phyloP scores from a whole-genome alignment of 2,329 filamentous ascomycete genomes.

The Epichloe typhina region DNA sequence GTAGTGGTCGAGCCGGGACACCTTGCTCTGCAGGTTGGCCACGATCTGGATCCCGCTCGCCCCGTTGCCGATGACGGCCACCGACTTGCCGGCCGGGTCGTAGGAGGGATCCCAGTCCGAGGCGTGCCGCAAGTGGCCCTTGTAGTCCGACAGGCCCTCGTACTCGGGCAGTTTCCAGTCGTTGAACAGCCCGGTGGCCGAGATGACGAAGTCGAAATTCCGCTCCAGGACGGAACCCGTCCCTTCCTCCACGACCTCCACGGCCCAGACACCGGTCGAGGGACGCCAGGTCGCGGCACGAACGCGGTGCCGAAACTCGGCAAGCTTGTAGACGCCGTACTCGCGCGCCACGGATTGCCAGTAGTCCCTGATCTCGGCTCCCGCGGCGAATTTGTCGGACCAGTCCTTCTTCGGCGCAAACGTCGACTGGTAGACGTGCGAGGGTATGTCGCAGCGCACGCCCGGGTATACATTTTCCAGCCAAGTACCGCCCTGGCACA shows the following conservation, averaged over 20 bases:
- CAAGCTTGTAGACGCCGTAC: conserved; percentile 47
- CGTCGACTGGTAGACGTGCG: conserved; percentile 56
- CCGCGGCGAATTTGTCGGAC: conserved; percentile 54
- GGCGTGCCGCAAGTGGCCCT: conserved; percentile 44
- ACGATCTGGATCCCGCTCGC: conserved; percentile 46
- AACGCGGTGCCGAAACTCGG: conserved; percentile 43
- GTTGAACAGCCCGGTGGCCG: conserved; percentile 53
- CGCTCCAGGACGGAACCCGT: conserved; percentile 23
- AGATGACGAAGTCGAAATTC: conserved; percentile 47
- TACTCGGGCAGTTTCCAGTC: conserved; percentile 50
- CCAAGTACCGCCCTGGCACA: conserved; percentile 36
- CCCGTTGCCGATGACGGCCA: conserved; percentile 51
- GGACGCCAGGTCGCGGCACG: conserved; percentile 42
- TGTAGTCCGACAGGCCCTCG: conserved; percentile 40
- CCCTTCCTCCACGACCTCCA: conserved; percentile 25
- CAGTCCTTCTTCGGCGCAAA: conserved; percentile 57
- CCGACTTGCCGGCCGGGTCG: conserved; percentile 33
- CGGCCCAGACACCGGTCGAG: conserved; percentile 38
- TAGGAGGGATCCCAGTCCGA: conserved; percentile 44
- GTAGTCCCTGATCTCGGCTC: conserved; percentile 53
- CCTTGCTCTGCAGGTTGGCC: conserved; percentile 36
- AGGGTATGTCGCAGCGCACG: conserved; percentile 54
- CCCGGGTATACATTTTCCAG: conserved; percentile 48
- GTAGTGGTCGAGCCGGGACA: conserved; percentile 47
- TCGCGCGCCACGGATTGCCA: conserved; percentile 50